Percentiles rank a stretch among this genome's conserved stretches.
phyloP scores from a whole-genome alignment of 73 alveolate species.

The Paramecium tetraurelia region DNA sequence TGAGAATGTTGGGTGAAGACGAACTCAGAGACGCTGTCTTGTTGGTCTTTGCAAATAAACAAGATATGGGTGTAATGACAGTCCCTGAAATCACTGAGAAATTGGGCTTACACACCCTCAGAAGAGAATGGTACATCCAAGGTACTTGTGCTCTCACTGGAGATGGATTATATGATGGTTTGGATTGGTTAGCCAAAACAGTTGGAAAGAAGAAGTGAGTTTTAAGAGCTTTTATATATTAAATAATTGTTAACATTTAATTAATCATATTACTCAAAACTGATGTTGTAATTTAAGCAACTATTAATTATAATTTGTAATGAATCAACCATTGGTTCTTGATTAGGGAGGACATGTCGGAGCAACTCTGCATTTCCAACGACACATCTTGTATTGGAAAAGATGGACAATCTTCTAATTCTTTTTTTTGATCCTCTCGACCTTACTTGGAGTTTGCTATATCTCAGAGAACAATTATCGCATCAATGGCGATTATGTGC shows the following conservation, averaged over 20 bases:
- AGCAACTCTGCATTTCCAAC: not conserved
- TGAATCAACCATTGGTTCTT: not conserved
- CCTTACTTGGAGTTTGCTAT: not conserved
- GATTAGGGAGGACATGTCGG: not conserved
- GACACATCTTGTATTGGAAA: not conserved
- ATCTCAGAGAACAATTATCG: not conserved
- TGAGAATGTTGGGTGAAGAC: conserved; percentile 85
- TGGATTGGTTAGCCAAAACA: conserved; percentile 91
- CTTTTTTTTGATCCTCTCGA: not conserved
- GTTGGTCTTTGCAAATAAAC: conserved; percentile 97
- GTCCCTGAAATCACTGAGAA: conserved; percentile 84
- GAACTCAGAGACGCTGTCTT: conserved; percentile 91
- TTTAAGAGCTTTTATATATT: not conserved
- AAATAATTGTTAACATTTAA: not conserved
- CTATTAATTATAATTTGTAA: not conserved
- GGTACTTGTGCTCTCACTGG: conserved; percentile 96
- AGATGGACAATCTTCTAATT: not conserved
- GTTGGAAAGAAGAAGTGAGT: conserved; percentile 69
- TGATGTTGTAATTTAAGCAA: not conserved
- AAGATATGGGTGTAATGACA: conserved; percentile 90
- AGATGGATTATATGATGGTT: conserved; percentile 96
- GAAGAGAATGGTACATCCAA: conserved; percentile 94
- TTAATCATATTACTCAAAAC: not conserved
- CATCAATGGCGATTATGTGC: not conserved
- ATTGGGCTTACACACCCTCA: conserved; percentile 77